Evolutionary conservation across 768 basidiomycete species (phyloP), one percentile per base, ranked within the genome.

Genomic region (Gloeopeniophorella convolvens): DNA sequence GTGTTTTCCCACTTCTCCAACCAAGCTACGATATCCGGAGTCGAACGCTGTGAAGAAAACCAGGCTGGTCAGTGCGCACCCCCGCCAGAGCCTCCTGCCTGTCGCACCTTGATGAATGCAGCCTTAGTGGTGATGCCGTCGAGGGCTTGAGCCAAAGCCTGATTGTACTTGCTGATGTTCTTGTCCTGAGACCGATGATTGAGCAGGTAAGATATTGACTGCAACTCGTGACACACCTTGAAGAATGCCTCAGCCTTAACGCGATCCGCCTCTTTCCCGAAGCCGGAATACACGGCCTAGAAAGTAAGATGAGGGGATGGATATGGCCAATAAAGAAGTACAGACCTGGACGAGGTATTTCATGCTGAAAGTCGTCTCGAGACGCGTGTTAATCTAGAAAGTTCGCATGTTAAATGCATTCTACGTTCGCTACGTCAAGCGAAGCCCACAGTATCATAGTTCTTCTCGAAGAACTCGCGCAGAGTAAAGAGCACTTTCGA

Each of bases 401-500:
- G n/a, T n/a, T n/a, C n/a, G n/a, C n/a, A n/a, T n/a, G n/a, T n/a
- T n/a, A n/a, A n/a, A n/a, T n/a, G n/a, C n/a, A n/a, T n/a, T n/a
- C n/a, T n/a, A n/a, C n/a, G n/a, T n/a, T n/a, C n/a, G n/a, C n/a
- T n/a, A n/a, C n/a, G n/a, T n/a, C n/a, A 2, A 9, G 6, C 42
- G 26, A 67, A 5, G 21, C 80, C 59, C 60, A 85, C 85, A 15
- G 54, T 58, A 46, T 81, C 75, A 62, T 83, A 91, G 60, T 89
- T 76, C 32, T 80, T 72, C 69, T 79, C 76, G 69, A 89, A 80
- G 66, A 82, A 86, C 34, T 75, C 62, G 3, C 74, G 74, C 46
- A 84, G 64, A 44, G 69, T 63, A 44, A 81, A 70, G 37, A 82
- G 72, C 7, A 80, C 72, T 48, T 68, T 65, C 46, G 68, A 62